Conservation (phyloP, 139 green algal genomes). For the Coelastrella sp. region DNA sequence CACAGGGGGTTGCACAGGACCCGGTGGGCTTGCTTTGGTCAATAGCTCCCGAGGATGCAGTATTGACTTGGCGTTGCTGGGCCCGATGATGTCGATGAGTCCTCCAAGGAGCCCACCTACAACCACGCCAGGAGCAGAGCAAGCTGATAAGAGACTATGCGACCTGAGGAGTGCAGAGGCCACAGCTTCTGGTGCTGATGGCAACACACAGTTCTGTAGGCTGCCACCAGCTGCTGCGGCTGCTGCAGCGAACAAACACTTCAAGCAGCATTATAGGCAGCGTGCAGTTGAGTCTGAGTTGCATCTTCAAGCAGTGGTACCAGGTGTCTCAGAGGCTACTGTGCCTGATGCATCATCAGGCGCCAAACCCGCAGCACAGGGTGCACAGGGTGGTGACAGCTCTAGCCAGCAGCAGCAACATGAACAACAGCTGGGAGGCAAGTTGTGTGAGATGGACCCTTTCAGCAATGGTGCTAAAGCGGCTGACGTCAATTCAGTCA, state of each 20-base stretch:
- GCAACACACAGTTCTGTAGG: too few relatives aligned
- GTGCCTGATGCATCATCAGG: too few relatives aligned
- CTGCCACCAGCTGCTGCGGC: background rate
- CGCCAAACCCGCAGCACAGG: too few relatives aligned
- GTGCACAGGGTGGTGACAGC: too few relatives aligned
- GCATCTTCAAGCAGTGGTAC: too few relatives aligned
- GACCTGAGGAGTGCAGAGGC: background rate
- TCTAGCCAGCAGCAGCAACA: background rate
- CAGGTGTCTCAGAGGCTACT: too few relatives aligned
- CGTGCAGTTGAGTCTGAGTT: too few relatives aligned
- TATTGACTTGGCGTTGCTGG: constrained; percentile 15
- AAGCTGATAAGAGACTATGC: too few relatives aligned
- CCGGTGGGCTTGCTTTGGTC: too few relatives aligned
- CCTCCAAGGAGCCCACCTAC: background rate
- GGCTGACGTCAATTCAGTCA: too few relatives aligned
- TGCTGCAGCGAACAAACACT: background rate
- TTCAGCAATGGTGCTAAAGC: background rate
- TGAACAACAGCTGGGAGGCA: background rate
- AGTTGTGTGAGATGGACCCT: background rate
- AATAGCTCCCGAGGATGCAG: too few relatives aligned
- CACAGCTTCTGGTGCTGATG: background rate
- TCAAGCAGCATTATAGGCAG: background rate
- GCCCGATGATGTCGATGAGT: background rate
- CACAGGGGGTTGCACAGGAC: too few relatives aligned
- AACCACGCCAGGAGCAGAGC: background rate